Percentiles rank a stretch among this genome's conserved stretches.
Evolutionary conservation across 2,329 filamentous ascomycete genomes (phyloP).

Genomic region (Neonectria hederae): DNA sequence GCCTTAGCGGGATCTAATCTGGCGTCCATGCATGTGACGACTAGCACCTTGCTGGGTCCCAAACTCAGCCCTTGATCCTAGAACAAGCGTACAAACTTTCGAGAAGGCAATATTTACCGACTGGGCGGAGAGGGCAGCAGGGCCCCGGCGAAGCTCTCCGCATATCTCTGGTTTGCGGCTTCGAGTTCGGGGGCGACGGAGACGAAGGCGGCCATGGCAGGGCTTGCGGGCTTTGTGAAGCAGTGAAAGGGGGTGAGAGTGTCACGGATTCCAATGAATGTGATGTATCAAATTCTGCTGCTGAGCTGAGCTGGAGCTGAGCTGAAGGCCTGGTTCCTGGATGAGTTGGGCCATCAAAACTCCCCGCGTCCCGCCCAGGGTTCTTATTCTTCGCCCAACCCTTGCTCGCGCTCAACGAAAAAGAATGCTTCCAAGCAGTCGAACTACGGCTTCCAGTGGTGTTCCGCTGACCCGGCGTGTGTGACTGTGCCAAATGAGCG

Average conservation of each 20-base stretch:
- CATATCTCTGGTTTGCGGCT: constrained; percentile 37
- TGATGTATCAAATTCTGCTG: constrained; percentile 20
- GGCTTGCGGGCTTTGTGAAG: constrained; percentile 13
- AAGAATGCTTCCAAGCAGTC: not conserved
- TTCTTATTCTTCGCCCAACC: constrained; percentile 23
- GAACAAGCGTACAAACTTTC: not conserved
- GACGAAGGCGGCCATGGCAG: constrained; percentile 17
- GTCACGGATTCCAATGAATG: not conserved
- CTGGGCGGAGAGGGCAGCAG: constrained; percentile 37
- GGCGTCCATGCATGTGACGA: constrained; percentile 84
- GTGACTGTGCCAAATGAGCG: constrained; percentile 8
- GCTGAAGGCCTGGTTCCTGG: not conserved
- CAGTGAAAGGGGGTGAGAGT: not conserved
- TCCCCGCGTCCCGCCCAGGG: constrained; percentile 8
- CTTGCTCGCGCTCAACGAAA: constrained; percentile 17
- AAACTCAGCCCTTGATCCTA: constrained; percentile 29
- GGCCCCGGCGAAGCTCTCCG: constrained; percentile 32
- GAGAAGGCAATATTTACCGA: constrained; percentile 31
- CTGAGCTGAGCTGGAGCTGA: not conserved
- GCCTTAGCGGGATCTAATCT: constrained; percentile 74
- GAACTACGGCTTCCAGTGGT: not conserved
- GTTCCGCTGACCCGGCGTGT: constrained; percentile 31
- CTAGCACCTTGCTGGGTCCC: constrained; percentile 44
- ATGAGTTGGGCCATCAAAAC: not conserved
- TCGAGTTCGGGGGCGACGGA: constrained; percentile 35